A percentile compares a stretch with the other conserved stretches of the same genome.
These are phyloP conservation scores for Hypoxylon crocopeplum DNA, from an alignment of 495 filamentous ascomycete genomes.

Conservation along the genomic window DNA sequence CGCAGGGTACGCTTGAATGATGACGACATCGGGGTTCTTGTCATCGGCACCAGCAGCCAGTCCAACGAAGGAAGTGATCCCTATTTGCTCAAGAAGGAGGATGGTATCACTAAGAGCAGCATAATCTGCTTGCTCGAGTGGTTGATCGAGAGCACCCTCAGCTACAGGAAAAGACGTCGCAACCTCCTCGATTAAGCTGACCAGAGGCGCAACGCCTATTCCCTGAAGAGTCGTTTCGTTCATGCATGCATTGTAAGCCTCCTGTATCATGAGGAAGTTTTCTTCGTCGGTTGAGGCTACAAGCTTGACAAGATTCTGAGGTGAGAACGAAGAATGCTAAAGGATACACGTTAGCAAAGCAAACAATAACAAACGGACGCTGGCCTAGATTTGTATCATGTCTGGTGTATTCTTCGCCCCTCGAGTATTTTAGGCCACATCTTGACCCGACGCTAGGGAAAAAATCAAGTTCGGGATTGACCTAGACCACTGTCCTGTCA, in stretches of 20 bases:
- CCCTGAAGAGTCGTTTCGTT: slow-evolving; percentile 61
- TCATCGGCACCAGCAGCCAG: slow-evolving; percentile 62
- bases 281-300: slow-evolving; percentile 54
- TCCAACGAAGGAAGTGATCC: slow-evolving; percentile 56
- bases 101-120: slow-evolving; percentile 58
- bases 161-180: slow-evolving; percentile 57
- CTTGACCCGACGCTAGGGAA: too few species aligned
- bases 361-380: too few species aligned
- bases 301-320: slow-evolving; percentile 44
- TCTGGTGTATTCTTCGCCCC: too few species aligned
- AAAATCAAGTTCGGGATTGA: neutral
- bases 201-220: slow-evolving; percentile 61
- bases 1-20: slow-evolving; percentile 60
- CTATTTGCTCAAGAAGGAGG: slow-evolving; percentile 60
- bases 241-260: slow-evolving; percentile 70
- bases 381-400: too few species aligned
- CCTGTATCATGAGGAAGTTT: slow-evolving; percentile 71
- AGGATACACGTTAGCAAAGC: slow-evolving; percentile 16
- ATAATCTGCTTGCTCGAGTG: slow-evolving; percentile 42
- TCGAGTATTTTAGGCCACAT: too few species aligned
- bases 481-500: neutral
- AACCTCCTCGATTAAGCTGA: slow-evolving; percentile 48
- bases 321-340: slow-evolving; percentile 55
- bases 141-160: slow-evolving; percentile 32
- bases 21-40: slow-evolving; percentile 67